These are phyloP conservation scores for Truncatella angustata DNA, from an alignment of 2,329 filamentous ascomycete species.

Conservation along the genomic window DNA sequence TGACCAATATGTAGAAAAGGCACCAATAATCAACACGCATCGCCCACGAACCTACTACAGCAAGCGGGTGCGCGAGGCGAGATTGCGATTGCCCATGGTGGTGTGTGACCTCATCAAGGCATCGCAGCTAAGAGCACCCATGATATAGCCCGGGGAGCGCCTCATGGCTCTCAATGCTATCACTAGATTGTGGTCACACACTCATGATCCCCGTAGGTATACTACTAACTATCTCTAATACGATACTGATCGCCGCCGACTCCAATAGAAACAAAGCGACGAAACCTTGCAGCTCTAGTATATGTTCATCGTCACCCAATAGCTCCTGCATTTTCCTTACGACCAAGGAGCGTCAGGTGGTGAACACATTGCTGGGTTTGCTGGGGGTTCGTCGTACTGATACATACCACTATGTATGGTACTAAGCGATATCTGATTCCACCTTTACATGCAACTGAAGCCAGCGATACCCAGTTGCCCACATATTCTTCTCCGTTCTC, in stretches of 20 bases:
- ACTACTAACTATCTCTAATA: neutral
- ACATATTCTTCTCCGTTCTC: neutral
- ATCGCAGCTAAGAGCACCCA: neutral
- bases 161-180: neutral
- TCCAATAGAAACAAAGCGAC: neutral
- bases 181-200: neutral
- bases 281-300: constrained; percentile 1
- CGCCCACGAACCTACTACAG: neutral
- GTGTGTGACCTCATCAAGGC: neutral
- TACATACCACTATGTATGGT: neutral
- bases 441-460: neutral
- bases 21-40: no score
- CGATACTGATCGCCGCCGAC: neutral
- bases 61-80: neutral
- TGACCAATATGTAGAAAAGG: neutral
- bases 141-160: neutral
- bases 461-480: neutral
- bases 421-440: neutral
- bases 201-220: neutral
- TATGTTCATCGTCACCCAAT: neutral
- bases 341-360: constrained; percentile 1
- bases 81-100: neutral
- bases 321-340: constrained; percentile 1
- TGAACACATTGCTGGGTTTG: neutral
- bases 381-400: no score